Base-by-base conservation (phyloP, 1,284 basidiomycete species). In the Pholiota adiposa region DNA sequence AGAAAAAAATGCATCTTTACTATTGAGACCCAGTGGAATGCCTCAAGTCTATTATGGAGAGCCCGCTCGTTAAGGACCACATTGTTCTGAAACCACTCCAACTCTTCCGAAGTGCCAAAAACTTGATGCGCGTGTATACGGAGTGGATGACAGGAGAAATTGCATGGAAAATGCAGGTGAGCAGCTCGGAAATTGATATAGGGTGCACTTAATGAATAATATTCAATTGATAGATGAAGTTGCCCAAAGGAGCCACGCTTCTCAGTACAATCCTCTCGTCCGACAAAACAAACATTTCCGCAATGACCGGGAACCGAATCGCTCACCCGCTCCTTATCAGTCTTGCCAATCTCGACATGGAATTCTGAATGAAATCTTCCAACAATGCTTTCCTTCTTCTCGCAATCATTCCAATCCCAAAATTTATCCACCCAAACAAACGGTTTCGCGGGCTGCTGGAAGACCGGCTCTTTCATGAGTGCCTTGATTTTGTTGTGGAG, bases 131-230 rank as follows among this genome's bases (percentile, higher is more conserved):
- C 9, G 58, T 72, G n/a, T 72, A 67, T 56, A 64, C 65, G 4
- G 70, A 72, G 40, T 73, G 72, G 72, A 46, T 72, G 3, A 69
- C 69, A 4, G 68, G 69, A 5, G 58, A 70, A 54, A 58, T 50
- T 11, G 70, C 73, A 8, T 74, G 70, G 73, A 43, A 31, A 31
- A 71, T 74, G 67, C 74, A 76, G 67, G 73, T 72, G 36, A 27
- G 38, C 8, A 40, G 4, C 16, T 18, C n/a, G n/a, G n/a, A n/a
- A n/a, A n/a, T n/a, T n/a, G n/a, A n/a, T n/a, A n/a, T n/a, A n/a
- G n/a, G n/a, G n/a, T n/a, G n/a, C n/a, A n/a, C n/a, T n/a, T n/a
- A n/a, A n/a, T n/a, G n/a, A n/a, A n/a, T n/a, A n/a, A n/a, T n/a
- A n/a, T n/a, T n/a, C n/a, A n/a, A n/a, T n/a, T n/a, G n/a, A n/a